Base-by-base conservation (phyloP, 805 yeast genomes). In the Yarrowia keelungensis region DNA sequence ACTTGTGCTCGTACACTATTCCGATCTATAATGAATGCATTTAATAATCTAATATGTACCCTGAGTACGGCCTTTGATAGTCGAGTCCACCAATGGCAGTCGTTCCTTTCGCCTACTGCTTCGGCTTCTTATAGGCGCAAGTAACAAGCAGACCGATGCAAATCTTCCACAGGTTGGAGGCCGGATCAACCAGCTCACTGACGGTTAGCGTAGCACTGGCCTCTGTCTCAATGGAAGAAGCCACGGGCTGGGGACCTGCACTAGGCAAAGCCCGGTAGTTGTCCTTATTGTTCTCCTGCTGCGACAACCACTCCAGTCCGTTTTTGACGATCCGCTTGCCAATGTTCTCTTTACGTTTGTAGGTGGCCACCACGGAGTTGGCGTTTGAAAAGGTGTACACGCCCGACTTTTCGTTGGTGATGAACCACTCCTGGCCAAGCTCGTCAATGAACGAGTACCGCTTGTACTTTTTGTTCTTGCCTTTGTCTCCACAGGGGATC, bases 351-450 rank as follows among this genome's bases (percentile, higher is more conserved):
- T 49, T 47, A 14, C 56, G 35, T 47, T 47, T 62, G 56, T 47
- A 62, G 1, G 67, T 47, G 8, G 67, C 67, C 10, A 62, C 47
- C 22, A 47, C 67, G 3, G 67, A 62, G 47, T 62, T 49, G 22
- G 67, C 45, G 46, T 49, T 47, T 46, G 67, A 47, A 14, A 62
- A 62, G 2, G 67, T 47, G 47, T 39, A 62, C 3, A 39, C 39
- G 11, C 67, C 67, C 3, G 67, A 62, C 32, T 62, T 62, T 11
- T 62, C 56, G 39, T 47, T 62, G 22, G 54, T 26, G 38, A 62
- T 62, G 39, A 62, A 49, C 54, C 56, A 62, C 56, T 62, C 67
- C 56, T 62, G 54, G 16, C 67, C 67, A 26, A 62, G 47, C 45
- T 62, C 56, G 39, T 62, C 67, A 12, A 62, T 62, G 39, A 62